Base-by-base conservation (phyloP, 495 filamentous ascomycete species). In the Lepidopterella palustris region DNA sequence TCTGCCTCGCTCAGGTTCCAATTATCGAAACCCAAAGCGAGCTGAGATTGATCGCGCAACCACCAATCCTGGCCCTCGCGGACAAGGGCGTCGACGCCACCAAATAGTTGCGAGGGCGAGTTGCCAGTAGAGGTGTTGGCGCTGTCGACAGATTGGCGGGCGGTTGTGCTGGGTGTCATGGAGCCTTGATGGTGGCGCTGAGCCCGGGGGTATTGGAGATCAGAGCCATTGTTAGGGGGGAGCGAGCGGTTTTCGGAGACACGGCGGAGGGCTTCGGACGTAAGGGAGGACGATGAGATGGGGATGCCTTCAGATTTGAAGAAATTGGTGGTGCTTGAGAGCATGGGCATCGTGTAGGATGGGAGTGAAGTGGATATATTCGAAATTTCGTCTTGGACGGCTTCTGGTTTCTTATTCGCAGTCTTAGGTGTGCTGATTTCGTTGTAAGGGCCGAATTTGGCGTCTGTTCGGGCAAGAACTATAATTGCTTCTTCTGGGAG, bases 401-500 rank as follows among this genome's bases (percentile, higher is more conserved):
- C 15, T 4, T 32, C 39, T 26, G 27, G 21, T 31, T 18, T 56
- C 64, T 4, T 32, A 53, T 47, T 18, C 1, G 58, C n/a, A 40
- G 51, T 32, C n/a, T 52, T 63, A 8, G 66, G 54, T 23, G 57
- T 61, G 13, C 42, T 49, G 10, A 65, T 67, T 4, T 62, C 61
- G 23, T 40, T n/a, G 42, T 63, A 73, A 5, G 53, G 56, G 15
- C 68, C 72, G 59, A 71, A 86, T 75, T 79, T 83, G 8, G 65
- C 59, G 59, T 83, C 80, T 0, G 80, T 81, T 9, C 90, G 83
- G 49, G 82, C 79, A 18, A 98, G 78, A 9, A 95, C 83, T 1
- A 79, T 69, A 2, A 79, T 76, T 0, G 92, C 93, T 71, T 97
- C 92, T 58, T 87, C 84, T 0, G 95, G 95, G 15, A 97, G 72